Conservation (phyloP, 371 early-diverging fungal genomes). For the Dinochytrium kinnereticum region DNA sequence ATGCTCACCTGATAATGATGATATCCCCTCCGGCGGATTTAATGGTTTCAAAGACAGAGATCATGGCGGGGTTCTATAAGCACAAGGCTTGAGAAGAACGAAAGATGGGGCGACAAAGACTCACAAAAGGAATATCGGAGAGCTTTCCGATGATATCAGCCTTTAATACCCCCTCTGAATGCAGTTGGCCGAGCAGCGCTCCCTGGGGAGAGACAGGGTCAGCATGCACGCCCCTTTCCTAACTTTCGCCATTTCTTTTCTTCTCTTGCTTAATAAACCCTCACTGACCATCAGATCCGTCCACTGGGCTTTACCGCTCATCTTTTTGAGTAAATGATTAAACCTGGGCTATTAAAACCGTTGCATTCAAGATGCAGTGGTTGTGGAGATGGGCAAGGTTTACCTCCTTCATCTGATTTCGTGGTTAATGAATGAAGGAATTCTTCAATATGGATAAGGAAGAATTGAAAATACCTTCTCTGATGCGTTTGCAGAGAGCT, state of each 20-base stretch:
- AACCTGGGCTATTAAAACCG: no score
- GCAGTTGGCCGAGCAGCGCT: conserved; percentile 57
- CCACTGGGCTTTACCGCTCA: conserved; percentile 60
- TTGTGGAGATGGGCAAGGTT: background rate
- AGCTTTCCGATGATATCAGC: conserved; percentile 59
- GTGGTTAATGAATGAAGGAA: no score
- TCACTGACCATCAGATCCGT: conserved; percentile 66
- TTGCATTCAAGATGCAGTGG: background rate
- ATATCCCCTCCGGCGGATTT: conserved; percentile 56
- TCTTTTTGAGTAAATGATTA: no score
- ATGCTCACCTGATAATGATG: conserved; percentile 27
- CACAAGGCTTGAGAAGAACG: background rate
- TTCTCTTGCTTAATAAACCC: background rate
- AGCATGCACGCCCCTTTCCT: no score
- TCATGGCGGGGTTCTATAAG: conserved; percentile 56
- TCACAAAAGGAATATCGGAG: conserved; percentile 67
- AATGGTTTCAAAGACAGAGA: conserved; percentile 53
- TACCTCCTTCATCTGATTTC: conserved; percentile 28
- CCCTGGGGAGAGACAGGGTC: conserved; percentile 22
- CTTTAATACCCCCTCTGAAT: conserved; percentile 56
- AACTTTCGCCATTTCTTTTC: no score
- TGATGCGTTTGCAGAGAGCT: conserved; percentile 53
- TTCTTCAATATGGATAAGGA: background rate
- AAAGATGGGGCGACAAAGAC: conserved; percentile 22
- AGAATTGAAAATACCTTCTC: conserved; percentile 27